Evolutionary conservation across 306 rosid species (phyloP).

Genomic region (Lagenaria siceraria): DNA sequence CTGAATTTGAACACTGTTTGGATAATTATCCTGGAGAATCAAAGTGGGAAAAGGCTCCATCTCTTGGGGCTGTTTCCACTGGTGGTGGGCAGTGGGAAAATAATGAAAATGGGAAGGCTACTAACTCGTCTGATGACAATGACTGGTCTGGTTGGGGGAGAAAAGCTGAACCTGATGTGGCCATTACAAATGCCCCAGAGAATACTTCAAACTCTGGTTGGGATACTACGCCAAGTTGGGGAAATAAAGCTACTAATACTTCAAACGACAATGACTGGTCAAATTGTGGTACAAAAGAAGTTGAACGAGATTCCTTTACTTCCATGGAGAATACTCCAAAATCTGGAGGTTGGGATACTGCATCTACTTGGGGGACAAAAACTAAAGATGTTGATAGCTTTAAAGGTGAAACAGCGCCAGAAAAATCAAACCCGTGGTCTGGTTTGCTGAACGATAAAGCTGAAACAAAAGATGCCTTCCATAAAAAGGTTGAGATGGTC

Average conservation of each 20-base stretch:
- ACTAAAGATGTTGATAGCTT: background rate
- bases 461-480: background rate
- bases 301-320: background rate
- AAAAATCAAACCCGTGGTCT: background rate
- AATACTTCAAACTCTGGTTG: constrained; percentile 10
- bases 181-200: constrained; percentile 2
- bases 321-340: background rate
- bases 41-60: constrained; percentile 21
- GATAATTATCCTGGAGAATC: constrained; percentile 17
- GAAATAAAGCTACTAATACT: constrained; percentile 5
- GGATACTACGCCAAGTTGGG: constrained; percentile 1
- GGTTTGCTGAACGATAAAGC: background rate
- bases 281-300: background rate
- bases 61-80: constrained; percentile 1
- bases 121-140: constrained; percentile 4
- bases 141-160: constrained; percentile 15
- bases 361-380: background rate
- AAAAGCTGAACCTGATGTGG: background rate
- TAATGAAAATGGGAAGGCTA: background rate
- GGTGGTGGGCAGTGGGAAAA: constrained; percentile 11
- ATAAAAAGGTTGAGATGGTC: background rate
- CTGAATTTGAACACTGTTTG: constrained; percentile 20
- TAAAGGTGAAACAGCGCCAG: background rate
- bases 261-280: background rate
- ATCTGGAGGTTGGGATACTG: background rate